These are phyloP conservation scores for Lagenidium giganteum DNA, from an alignment of 352 stramenopile genomes.

Conservation along the genomic window DNA sequence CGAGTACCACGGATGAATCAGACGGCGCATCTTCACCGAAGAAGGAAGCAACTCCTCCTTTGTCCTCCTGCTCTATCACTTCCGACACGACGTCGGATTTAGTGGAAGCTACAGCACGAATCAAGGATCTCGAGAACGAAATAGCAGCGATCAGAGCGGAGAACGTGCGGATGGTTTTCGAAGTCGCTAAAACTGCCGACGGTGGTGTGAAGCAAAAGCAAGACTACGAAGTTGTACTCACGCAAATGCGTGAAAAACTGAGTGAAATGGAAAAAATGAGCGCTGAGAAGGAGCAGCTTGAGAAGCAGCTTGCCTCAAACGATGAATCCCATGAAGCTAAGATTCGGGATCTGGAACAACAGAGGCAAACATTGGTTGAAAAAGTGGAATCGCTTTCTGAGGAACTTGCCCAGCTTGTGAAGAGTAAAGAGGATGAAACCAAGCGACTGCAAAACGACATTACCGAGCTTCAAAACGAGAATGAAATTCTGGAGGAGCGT, in stretches of 20 bases:
- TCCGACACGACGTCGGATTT: too few species aligned
- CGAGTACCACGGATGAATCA: too few species aligned
- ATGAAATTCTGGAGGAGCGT: conserved; percentile 51
- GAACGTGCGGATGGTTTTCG: conserved; percentile 73
- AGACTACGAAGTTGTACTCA: conserved; percentile 41
- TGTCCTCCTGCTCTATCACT: too few species aligned
- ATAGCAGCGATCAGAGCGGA: conserved; percentile 59
- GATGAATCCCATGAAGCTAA: too few species aligned
- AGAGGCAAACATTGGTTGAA: conserved; percentile 5
- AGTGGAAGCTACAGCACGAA: conserved; percentile 19
- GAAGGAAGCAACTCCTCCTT: too few species aligned
- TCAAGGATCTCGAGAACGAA: conserved; percentile 38
- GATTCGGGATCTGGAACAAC: too few species aligned
- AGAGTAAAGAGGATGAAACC: conserved; percentile 31
- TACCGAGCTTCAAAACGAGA: conserved; percentile 23
- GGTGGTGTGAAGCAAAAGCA: conserved; percentile 51
- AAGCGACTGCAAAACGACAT: conserved; percentile 15
- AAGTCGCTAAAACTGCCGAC: conserved; percentile 67
- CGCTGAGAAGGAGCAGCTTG: conserved; percentile 13
- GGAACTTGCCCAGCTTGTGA: conserved; percentile 24
- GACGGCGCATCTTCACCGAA: too few species aligned
- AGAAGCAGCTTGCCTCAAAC: too few species aligned
- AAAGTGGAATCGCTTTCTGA: conserved; percentile 12
- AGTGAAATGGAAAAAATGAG: conserved; percentile 23
- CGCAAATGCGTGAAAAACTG: conserved; percentile 26